phyloP scores from a whole-genome alignment of 768 basidiomycete genomes.

The Serpula lacrymans region DNA sequence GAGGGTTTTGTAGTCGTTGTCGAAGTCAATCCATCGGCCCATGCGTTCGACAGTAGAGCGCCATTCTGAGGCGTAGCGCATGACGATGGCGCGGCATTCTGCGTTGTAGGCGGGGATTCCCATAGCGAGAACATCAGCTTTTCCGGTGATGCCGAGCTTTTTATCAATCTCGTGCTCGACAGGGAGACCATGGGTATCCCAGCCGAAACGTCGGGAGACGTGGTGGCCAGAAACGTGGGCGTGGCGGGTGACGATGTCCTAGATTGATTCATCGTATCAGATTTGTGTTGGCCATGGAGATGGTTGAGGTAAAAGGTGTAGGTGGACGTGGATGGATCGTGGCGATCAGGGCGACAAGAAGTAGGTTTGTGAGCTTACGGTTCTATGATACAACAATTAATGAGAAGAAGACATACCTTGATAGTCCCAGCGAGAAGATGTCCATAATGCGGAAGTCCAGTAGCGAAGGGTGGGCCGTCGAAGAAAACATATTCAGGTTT shows the following conservation, averaged over 20 bases:
- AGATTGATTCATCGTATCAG: too few relatives aligned
- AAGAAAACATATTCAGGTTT: constrained; percentile 92
- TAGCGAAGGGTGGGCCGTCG: constrained; percentile 97
- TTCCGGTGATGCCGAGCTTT: constrained; percentile 85
- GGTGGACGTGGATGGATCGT: constrained; percentile 6
- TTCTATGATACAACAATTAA: too few relatives aligned
- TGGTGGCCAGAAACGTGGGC: constrained; percentile 91
- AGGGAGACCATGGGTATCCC: constrained; percentile 98
- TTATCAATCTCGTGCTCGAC: constrained; percentile 99
- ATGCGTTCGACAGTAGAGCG: constrained; percentile 92
- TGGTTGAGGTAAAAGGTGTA: constrained; percentile 1
- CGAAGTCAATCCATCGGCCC: constrained; percentile 99
- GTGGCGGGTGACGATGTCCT: constrained; percentile 98
- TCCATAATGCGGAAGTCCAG: constrained; percentile 95
- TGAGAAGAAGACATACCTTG: constrained; percentile 53
- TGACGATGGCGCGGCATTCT: constrained; percentile 94
- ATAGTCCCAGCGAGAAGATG: constrained; percentile 91
- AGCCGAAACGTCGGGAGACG: constrained; percentile 92
- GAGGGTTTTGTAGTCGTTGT: constrained; percentile 98
- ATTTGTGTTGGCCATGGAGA: constrained; percentile 3
- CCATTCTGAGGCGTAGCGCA: constrained; percentile 96
- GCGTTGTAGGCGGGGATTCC: constrained; percentile 98
- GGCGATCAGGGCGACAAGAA: not conserved
- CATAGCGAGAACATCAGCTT: constrained; percentile 90
- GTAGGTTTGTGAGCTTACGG: not conserved